A percentile compares a stretch with the other conserved stretches of the same genome.
phyloP scores from a whole-genome alignment of 2,329 filamentous ascomycete species.

The Ramularia endophylla region DNA sequence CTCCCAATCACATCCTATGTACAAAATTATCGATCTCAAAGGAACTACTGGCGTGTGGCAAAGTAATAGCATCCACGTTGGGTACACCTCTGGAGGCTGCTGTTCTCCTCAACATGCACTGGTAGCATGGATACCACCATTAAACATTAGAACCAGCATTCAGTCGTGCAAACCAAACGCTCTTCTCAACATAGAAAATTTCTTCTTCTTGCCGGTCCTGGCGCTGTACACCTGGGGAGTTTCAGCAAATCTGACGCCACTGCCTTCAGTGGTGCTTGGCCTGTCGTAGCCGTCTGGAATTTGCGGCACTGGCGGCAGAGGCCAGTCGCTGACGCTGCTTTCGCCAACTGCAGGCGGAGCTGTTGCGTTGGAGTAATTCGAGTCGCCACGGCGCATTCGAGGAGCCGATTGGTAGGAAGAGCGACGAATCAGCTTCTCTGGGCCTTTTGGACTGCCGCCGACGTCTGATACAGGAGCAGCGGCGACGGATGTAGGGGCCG shows the following conservation, averaged over 20 bases:
- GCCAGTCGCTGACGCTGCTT: slow-evolving; percentile 37
- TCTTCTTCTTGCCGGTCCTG: slow-evolving; percentile 52
- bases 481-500: slow-evolving; percentile 25
- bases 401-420: slow-evolving; percentile 15
- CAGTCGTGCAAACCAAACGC: slow-evolving; percentile 58
- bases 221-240: slow-evolving; percentile 25
- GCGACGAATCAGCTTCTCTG: slow-evolving; percentile 31
- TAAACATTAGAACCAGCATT: slow-evolving; percentile 10
- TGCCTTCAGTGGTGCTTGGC: slow-evolving; percentile 31
- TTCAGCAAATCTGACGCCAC: slow-evolving; percentile 8
- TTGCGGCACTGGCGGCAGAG: slow-evolving; percentile 34
- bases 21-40: too few relatives aligned
- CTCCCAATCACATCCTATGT: too few relatives aligned
- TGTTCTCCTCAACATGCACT: background rate
- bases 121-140: background rate
- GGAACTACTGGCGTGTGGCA: too few relatives aligned
- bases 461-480: slow-evolving; percentile 55
- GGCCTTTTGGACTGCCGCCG: slow-evolving; percentile 36
- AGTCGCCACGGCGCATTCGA: slow-evolving; percentile 20
- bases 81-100: too few relatives aligned
- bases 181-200: slow-evolving; percentile 59
- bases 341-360: slow-evolving; percentile 24
- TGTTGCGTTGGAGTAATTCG: slow-evolving; percentile 20
- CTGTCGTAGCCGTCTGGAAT: slow-evolving; percentile 17
- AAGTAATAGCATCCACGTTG: too few relatives aligned